A percentile compares a stretch with the other conserved stretches of the same genome.
Evolutionary conservation across 2,329 filamentous ascomycete genomes (phyloP).

Genomic region (Akanthomyces lecanii): DNA sequence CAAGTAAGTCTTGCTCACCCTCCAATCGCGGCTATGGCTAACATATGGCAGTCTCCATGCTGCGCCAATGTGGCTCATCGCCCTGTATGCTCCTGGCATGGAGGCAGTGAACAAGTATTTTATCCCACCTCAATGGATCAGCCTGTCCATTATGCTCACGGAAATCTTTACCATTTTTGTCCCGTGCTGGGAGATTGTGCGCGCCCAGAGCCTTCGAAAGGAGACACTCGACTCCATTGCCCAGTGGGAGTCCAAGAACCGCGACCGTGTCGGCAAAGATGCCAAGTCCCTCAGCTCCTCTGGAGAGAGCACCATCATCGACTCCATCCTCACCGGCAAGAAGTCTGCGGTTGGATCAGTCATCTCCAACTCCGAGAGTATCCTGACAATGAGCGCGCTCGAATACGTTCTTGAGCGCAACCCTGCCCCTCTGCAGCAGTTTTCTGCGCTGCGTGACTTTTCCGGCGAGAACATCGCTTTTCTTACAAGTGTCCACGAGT

Average conservation of each 20-base stretch:
- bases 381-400: constrained; percentile 57
- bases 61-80: constrained; percentile 50
- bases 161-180: constrained; percentile 60
- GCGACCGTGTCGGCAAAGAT: constrained; percentile 21
- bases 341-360: constrained; percentile 32
- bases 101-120: constrained; percentile 43
- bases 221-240: constrained; percentile 43
- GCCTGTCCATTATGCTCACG: constrained; percentile 49
- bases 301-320: constrained; percentile 22
- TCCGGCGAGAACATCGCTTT: constrained; percentile 70
- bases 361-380: constrained; percentile 31
- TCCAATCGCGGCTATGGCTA: background rate
- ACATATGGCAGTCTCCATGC: constrained; percentile 13
- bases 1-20: constrained; percentile 28
- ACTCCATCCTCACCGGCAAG: constrained; percentile 26
- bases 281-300: constrained; percentile 21
- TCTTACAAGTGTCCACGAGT: constrained; percentile 53
- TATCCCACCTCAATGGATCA: constrained; percentile 52
- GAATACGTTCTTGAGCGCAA: constrained; percentile 58
- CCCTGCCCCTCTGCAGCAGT: constrained; percentile 56
- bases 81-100: constrained; percentile 41
- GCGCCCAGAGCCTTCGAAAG: constrained; percentile 35
- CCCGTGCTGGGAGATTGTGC: constrained; percentile 56
- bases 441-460: constrained; percentile 62
- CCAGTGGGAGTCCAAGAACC: constrained; percentile 38